phyloP scores from a whole-genome alignment of 345 rosid genomes.

The Physaria fendleri region DNA sequence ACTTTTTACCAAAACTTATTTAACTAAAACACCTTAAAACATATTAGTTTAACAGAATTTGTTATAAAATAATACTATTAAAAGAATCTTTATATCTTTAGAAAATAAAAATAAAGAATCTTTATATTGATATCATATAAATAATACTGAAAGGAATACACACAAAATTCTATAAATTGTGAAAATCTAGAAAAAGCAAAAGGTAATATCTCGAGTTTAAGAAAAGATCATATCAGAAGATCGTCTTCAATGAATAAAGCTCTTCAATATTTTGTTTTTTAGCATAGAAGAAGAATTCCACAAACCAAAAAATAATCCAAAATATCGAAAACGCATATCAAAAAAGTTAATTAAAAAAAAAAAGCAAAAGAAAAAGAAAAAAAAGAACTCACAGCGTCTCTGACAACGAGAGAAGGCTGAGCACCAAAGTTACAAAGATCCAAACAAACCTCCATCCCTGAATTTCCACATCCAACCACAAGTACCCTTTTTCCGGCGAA shows the following conservation, averaged over 20 bases:
- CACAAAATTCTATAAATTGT: not conserved
- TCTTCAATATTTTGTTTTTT: constrained; percentile 9
- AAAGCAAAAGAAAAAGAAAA: not conserved
- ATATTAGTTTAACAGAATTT: not conserved
- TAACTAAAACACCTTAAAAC: not conserved
- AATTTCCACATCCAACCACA: constrained; percentile 96
- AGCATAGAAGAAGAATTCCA: constrained; percentile 18
- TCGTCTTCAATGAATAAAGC: constrained; percentile 1
- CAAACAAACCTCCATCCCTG: constrained; percentile 97
- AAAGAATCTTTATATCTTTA: not conserved
- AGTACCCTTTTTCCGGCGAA: constrained; percentile 62
- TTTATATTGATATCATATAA: not conserved
- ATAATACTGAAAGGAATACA: not conserved
- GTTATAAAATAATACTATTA: not conserved
- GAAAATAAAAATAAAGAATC: too few species aligned
- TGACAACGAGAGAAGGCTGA: constrained; percentile 72
- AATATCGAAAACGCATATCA: constrained; percentile 8
- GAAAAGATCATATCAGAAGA: not conserved
- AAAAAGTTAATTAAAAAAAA: constrained; percentile 4
- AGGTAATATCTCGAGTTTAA: constrained; percentile 2
- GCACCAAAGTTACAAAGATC: constrained; percentile 83
- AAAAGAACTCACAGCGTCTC: constrained; percentile 60
- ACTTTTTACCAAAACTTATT: not conserved
- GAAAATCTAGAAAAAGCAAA: not conserved
- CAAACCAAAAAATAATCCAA: constrained; percentile 20